Percentiles rank a stretch among this genome's conserved stretches.
These are phyloP conservation scores for barley (Hordeum vulgare) DNA, from an alignment of 176 grass and related monocot species.

Conservation along the genomic window MorexV3_pseudomolecules_assembly NC_058518.1:423603049-423603548, in stretches of 20 bases:
- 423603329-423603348: not conserved
- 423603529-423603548: not conserved
- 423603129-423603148: too few species aligned
- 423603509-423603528: not conserved
- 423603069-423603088: too few species aligned
- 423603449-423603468: not conserved
- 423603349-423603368: slow-evolving; percentile 5
- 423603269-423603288: not conserved
- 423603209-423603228: too few species aligned
- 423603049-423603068: not conserved
- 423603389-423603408: not conserved
- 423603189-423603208: too few species aligned
- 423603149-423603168: too few species aligned
- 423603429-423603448: not conserved
- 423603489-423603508: not conserved
- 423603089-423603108: too few species aligned
- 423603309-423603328: not conserved
- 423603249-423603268: not conserved
- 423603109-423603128: too few species aligned
- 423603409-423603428: not conserved
- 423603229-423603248: too few species aligned
- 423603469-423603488: not conserved
- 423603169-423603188: too few species aligned
- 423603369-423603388: slow-evolving; percentile 4
- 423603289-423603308: not conserved